Conservation (phyloP, 1,284 basidiomycete species). For the Anthracocystis walkeri region DNA sequence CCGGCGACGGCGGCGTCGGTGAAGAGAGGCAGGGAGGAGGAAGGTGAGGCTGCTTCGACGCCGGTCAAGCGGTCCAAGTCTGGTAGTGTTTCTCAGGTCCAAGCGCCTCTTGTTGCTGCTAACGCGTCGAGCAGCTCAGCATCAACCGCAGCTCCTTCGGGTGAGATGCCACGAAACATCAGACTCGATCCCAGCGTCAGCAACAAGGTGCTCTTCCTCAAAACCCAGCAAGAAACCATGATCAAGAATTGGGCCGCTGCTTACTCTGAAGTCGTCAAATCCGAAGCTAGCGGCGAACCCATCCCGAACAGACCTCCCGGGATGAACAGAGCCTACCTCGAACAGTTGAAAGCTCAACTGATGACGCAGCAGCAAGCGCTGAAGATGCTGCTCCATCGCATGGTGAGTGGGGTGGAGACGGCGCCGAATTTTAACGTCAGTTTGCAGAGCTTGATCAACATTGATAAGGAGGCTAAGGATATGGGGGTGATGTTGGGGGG, state of each 20-base stretch:
- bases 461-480: slow-evolving; percentile 61
- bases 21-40: slow-evolving; percentile 39
- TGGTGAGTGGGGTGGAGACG: slow-evolving; percentile 41
- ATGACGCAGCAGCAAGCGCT: slow-evolving; percentile 56
- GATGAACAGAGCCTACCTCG: slow-evolving; percentile 46
- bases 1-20: slow-evolving; percentile 4
- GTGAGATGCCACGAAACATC: slow-evolving; percentile 26
- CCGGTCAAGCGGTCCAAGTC: slow-evolving; percentile 46
- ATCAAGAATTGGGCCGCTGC: slow-evolving; percentile 55
- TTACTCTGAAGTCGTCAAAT: slow-evolving; percentile 32
- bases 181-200: slow-evolving; percentile 43
- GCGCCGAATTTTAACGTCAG: slow-evolving; percentile 54
- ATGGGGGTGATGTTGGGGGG: slow-evolving; percentile 57
- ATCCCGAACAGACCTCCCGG: slow-evolving; percentile 26
- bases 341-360: slow-evolving; percentile 56
- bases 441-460: slow-evolving; percentile 56
- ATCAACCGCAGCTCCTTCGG: background rate
- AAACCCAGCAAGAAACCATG: slow-evolving; percentile 60
- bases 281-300: slow-evolving; percentile 6
- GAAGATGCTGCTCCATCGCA: slow-evolving; percentile 42
- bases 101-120: slow-evolving; percentile 5
- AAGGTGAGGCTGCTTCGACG: slow-evolving; percentile 6
- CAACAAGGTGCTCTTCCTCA: slow-evolving; percentile 56
- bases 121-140: slow-evolving; percentile 1
- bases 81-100: slow-evolving; percentile 36